phyloP scores from a whole-genome alignment of 2,329 filamentous ascomycete genomes.

The Cladosporium colombiae region DNA sequence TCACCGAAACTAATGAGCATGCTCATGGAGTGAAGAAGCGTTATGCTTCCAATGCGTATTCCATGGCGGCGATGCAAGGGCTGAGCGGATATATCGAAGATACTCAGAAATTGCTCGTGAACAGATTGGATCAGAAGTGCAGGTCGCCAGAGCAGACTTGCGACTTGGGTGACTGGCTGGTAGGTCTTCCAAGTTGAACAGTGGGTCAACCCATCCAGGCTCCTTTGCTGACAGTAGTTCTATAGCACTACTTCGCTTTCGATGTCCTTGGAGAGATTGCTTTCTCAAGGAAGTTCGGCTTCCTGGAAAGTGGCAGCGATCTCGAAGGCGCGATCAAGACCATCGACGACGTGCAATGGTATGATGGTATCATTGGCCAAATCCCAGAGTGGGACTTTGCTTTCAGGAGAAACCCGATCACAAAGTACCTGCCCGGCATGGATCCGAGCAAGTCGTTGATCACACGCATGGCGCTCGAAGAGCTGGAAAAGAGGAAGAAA shows the following conservation, averaged over 20 bases:
- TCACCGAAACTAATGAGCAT: conserved; percentile 72
- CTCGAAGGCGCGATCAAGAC: conserved; percentile 63
- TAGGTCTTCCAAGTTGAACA: background rate
- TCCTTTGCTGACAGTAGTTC: background rate
- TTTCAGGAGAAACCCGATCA: conserved; percentile 64
- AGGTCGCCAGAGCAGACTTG: conserved; percentile 39
- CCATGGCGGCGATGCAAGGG: conserved; percentile 74
- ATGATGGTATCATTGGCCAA: conserved; percentile 76
- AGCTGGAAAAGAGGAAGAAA: conserved; percentile 48
- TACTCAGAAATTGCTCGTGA: conserved; percentile 69
- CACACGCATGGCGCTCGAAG: conserved; percentile 55
- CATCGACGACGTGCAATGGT: conserved; percentile 62
- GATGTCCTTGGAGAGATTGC: conserved; percentile 79
- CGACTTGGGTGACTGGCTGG: conserved; percentile 64
- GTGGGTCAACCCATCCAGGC: background rate
- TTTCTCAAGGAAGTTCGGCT: conserved; percentile 73
- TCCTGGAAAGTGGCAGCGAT: conserved; percentile 72
- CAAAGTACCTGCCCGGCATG: conserved; percentile 47
- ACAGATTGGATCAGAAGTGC: conserved; percentile 47
- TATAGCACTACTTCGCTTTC: conserved; percentile 71
- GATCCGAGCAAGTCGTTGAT: conserved; percentile 51
- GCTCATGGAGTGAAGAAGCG: conserved; percentile 75
- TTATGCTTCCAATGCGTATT: conserved; percentile 73
- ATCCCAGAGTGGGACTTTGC: conserved; percentile 65
- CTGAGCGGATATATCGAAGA: conserved; percentile 81